These are phyloP conservation scores for Brassica hybrid DNA, from an alignment of 441 rosid species.

Conservation along the genomic window DNA sequence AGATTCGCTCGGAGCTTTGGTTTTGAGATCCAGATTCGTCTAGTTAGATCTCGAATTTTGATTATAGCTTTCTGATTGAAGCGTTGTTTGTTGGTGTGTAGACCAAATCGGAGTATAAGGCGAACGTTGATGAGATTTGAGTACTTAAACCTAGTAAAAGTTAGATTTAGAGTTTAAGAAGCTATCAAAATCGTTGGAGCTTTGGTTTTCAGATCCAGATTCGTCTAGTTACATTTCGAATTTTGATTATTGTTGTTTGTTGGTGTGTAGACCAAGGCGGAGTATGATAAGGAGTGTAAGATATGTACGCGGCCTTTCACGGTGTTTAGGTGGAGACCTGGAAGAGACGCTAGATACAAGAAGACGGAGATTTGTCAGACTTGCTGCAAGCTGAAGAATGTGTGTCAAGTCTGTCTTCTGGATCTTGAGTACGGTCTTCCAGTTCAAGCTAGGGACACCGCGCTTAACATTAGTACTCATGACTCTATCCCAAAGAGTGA, in stretches of 20 bases:
- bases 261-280: constrained; percentile 70
- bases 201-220: constrained; percentile 13
- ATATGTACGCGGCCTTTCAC: constrained; percentile 95
- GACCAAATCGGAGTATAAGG: too few relatives aligned
- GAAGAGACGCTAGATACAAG: constrained; percentile 91
- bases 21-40: too few relatives aligned
- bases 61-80: too few relatives aligned
- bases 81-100: too few relatives aligned
- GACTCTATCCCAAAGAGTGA: constrained; percentile 97
- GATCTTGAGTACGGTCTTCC: constrained; percentile 98
- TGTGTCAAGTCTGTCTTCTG: constrained; percentile 94
- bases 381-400: constrained; percentile 94
- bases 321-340: constrained; percentile 97
- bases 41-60: too few relatives aligned
- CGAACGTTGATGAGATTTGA: too few relatives aligned
- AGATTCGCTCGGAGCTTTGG: neutral
- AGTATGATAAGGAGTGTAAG: constrained; percentile 96
- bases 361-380: constrained; percentile 94
- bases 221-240: neutral
- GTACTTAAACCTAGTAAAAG: too few relatives aligned
- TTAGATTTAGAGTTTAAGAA: neutral
- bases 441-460: constrained; percentile 95
- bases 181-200: neutral
- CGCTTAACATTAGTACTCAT: constrained; percentile 80
- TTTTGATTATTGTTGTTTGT: neutral